A percentile compares a stretch with the other conserved stretches of the same genome.
Evolutionary conservation across 129 eudicot species (phyloP).

Genomic region (Tanacetum coccineum): DNA sequence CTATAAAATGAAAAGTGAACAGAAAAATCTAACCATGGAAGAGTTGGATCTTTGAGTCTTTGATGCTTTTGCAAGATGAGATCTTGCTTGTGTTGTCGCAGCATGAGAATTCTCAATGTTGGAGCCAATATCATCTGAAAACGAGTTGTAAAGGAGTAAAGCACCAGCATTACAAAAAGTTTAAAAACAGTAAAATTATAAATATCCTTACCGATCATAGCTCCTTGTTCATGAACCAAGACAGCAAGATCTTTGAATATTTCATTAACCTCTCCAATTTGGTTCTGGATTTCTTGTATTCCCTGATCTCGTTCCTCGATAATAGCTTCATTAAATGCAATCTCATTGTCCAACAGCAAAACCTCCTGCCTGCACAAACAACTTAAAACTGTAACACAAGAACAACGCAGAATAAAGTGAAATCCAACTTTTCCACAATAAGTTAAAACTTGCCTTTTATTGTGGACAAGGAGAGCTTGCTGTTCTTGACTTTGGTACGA

Average conservation of each 20-base stretch:
- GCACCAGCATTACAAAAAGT: not conserved
- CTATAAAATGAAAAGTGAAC: not conserved
- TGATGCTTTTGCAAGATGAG: conserved; percentile 64
- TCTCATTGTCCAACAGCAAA: conserved; percentile 55
- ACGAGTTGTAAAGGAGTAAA: not conserved
- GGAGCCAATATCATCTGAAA: conserved; percentile 67
- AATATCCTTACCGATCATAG: conserved; percentile 47
- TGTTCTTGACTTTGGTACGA: conserved; percentile 42
- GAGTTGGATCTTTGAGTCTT: conserved; percentile 66
- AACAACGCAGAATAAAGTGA: not conserved
- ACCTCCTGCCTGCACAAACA: conserved; percentile 53
- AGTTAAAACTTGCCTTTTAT: conserved; percentile 44
- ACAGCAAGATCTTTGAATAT: conserved; percentile 74
- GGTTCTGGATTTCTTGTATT: conserved; percentile 64
- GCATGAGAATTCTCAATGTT: conserved; percentile 60
- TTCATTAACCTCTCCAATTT: conserved; percentile 69
- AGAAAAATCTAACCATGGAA: conserved; percentile 47
- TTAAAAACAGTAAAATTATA: not conserved
- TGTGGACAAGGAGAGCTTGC: conserved; percentile 43
- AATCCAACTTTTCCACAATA: not conserved
- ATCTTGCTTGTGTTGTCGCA: conserved; percentile 55
- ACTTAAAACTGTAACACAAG: conserved; percentile 3
- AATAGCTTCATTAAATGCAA: conserved; percentile 60
- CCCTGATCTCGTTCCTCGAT: conserved; percentile 88
- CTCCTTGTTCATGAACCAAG: conserved; percentile 59